Evolutionary conservation across 768 basidiomycete genomes (phyloP).

Genomic region (Strobilomyces echinocephalus): DNA sequence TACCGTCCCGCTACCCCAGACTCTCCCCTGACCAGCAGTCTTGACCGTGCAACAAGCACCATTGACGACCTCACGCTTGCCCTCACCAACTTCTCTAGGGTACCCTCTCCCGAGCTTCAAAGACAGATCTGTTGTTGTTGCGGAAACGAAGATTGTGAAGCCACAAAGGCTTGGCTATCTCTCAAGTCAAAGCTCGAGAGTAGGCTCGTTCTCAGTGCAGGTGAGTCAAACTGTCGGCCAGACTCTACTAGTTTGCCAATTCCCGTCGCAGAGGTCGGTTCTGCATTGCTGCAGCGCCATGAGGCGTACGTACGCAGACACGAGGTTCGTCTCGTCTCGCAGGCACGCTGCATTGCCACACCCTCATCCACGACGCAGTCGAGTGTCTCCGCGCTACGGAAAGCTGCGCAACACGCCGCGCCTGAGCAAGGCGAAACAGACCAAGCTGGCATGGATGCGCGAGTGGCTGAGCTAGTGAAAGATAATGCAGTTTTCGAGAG

Average conservation of each 20-base stretch:
- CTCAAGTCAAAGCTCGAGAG: slow-evolving; percentile 70
- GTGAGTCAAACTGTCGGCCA: slow-evolving; percentile 42
- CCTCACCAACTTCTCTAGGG: slow-evolving; percentile 64
- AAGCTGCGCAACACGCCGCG: slow-evolving; percentile 10
- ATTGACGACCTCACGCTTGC: slow-evolving; percentile 79
- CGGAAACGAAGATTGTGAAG: slow-evolving; percentile 59
- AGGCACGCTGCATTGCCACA: slow-evolving; percentile 5
- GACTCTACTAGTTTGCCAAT: slow-evolving; percentile 3
- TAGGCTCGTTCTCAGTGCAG: slow-evolving; percentile 78
- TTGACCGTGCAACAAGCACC: slow-evolving; percentile 52
- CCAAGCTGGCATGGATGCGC: slow-evolving; percentile 28
- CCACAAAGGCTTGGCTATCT: slow-evolving; percentile 55
- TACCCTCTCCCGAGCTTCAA: slow-evolving; percentile 68
- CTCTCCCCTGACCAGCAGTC: slow-evolving; percentile 47
- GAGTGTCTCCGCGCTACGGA: slow-evolving; percentile 12
- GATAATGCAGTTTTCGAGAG: slow-evolving; percentile 61
- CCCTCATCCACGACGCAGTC: slow-evolving; percentile 17
- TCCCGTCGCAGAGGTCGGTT: slow-evolving; percentile 68
- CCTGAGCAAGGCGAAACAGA: slow-evolving; percentile 7
- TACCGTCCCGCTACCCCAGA: slow-evolving; percentile 44
- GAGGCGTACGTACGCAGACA: slow-evolving; percentile 78
- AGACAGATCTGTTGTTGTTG: slow-evolving; percentile 59
- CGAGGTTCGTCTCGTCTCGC: slow-evolving; percentile 45
- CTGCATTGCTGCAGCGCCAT: slow-evolving; percentile 80
- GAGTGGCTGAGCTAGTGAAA: slow-evolving; percentile 37